These are phyloP conservation scores for Neoscytalidium dimidiatum DNA, from an alignment of 2,329 filamentous ascomycete genomes.

Conservation along the genomic window DNA sequence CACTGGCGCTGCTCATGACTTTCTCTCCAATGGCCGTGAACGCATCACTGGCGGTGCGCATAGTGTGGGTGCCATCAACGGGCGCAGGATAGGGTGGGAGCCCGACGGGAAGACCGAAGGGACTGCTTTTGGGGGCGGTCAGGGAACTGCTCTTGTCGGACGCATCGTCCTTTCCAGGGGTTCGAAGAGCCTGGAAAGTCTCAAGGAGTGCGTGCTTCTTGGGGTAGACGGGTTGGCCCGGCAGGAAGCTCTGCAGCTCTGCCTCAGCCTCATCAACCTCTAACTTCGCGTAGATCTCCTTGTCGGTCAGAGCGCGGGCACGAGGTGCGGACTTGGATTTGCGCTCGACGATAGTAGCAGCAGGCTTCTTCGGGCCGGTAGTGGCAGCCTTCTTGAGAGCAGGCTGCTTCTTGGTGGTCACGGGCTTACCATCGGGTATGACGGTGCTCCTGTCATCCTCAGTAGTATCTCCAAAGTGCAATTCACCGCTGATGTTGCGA, in stretches of 20 bases:
- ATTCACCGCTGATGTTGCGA: constrained; percentile 4
- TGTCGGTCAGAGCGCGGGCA: neutral
- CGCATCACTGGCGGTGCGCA: neutral
- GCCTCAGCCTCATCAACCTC: neutral
- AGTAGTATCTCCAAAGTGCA: neutral
- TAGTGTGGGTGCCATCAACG: neutral
- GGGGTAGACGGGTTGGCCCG: neutral
- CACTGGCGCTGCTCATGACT: neutral
- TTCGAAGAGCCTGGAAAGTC: neutral
- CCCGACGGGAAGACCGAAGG: too few relatives aligned
- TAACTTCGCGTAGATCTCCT: neutral
- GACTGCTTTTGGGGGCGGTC: too few relatives aligned
- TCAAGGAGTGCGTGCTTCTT: neutral
- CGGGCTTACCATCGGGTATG: constrained; percentile 17
- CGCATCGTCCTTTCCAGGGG: neutral
- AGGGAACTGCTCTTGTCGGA: neutral
- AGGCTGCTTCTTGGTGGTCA: neutral
- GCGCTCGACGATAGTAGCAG: neutral
- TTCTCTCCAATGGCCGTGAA: neutral
- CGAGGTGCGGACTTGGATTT: neutral
- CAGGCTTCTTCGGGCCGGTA: neutral
- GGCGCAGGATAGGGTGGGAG: neutral
- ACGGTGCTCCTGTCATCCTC: neutral
- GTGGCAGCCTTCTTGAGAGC: constrained; percentile 5
- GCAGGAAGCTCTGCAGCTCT: too few relatives aligned